A percentile compares a stretch with the other conserved stretches of the same genome.
These are phyloP conservation scores for Musa acuminata DNA, from an alignment of 176 grass and related monocot species.

Conservation along the genomic window DNA sequence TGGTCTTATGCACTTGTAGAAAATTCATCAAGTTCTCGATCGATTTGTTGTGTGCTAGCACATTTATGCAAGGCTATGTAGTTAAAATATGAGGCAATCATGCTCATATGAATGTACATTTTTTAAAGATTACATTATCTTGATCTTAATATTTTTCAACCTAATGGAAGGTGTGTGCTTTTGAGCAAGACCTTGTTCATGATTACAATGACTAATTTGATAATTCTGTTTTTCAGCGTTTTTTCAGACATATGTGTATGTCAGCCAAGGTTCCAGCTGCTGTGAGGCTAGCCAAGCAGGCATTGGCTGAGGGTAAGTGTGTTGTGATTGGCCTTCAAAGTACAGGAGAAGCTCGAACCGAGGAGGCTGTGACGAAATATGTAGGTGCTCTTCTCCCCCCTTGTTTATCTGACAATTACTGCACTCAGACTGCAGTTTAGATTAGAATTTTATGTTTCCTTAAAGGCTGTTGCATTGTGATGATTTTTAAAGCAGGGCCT, in stretches of 20 bases:
- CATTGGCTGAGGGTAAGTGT: slow-evolving; percentile 73
- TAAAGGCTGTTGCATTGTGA: slow-evolving; percentile 19
- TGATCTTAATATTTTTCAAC: neutral
- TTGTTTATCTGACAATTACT: neutral
- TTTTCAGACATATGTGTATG: slow-evolving; percentile 99
- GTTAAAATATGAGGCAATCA: no score
- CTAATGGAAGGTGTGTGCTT: neutral
- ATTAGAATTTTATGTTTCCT: neutral
- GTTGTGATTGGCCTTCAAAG: slow-evolving; percentile 98
- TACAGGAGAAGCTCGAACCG: slow-evolving; percentile 96
- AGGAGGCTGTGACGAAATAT: slow-evolving; percentile 97
- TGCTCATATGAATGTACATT: no score
- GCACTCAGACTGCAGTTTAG: neutral
- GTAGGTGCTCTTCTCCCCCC: slow-evolving; percentile 29
- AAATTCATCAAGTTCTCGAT: neutral
- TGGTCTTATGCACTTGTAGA: neutral
- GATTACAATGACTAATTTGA: neutral
- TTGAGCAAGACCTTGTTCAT: neutral
- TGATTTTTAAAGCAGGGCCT: slow-evolving; percentile 46
- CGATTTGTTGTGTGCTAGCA: neutral
- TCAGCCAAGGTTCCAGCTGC: slow-evolving; percentile 88
- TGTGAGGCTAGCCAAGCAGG: slow-evolving; percentile 72
- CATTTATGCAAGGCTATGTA: no score
- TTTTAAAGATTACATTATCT: neutral
- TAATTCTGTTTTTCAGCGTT: slow-evolving; percentile 52